Base-by-base conservation (phyloP, 1,139 yeast genomes). In the Citeromyces hawaiiensis region DNA sequence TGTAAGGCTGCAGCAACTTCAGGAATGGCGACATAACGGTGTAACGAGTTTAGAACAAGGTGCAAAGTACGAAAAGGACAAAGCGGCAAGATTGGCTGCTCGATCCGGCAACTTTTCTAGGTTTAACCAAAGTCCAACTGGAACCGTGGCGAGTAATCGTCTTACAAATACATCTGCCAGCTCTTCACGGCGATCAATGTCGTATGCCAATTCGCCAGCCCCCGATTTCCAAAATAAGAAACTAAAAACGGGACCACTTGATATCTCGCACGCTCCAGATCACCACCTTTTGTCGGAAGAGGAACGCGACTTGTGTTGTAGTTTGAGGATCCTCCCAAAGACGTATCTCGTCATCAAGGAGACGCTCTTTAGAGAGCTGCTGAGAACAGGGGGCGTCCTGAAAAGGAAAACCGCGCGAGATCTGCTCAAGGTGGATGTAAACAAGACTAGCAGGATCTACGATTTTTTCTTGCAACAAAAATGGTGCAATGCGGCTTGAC, bases 291-390 rank as follows among this genome's bases (percentile, higher is more conserved):
- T 91, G 41, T 81, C 94, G 2, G 74, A 77, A 19, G 96, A 83
- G 45, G 99, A 91, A 56, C 91, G 82, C 55, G 77, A 75, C 44
- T 61, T 93, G 36, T 93, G 98, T 61, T 70, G 88, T 4, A 83
- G 79, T 38, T 66, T 91, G 45, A 75, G 94, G 47, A 80, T 93
- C 10, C 61, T 83, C 44, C 98, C 99, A 10, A 91, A 91, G 55
- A 95, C 97, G 2, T 91, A 88, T 54, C 64, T 93, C 47, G 95
- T 94, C 2, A 85, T 91, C 47, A 91, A 91, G 55, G 94, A 86
- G 55, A 79, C 87, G n/a, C 61, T 91, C 43, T 86, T 91, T 67
- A 74, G 93, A 49, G 96, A 88, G 54, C 76, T 94, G 23, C 65
- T 88, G 33, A 76, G 85, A 47, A 80, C 83, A 36, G 94, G 94